These are phyloP conservation scores for Arthrobotrys pseudoclavata DNA, from an alignment of 2,329 filamentous ascomycete species.

Conservation along the genomic window DNA sequence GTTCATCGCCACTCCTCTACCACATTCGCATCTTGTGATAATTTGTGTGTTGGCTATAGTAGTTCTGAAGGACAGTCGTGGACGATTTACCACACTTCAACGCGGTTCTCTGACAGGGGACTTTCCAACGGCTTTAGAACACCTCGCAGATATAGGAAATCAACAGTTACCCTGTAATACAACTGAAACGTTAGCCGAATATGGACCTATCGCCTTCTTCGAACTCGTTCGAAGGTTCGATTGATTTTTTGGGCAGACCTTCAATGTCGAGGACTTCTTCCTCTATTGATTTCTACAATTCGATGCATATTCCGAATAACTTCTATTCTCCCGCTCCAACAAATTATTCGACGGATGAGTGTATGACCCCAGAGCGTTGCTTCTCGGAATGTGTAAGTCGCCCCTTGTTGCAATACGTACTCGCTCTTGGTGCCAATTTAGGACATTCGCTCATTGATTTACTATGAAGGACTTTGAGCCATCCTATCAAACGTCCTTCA, in stretches of 20 bases:
- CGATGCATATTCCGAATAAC: slow-evolving; percentile 31
- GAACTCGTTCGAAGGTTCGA: slow-evolving; percentile 43
- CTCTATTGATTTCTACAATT: slow-evolving; percentile 45
- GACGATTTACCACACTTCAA: slow-evolving; percentile 56
- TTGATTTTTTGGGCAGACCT: slow-evolving; percentile 55
- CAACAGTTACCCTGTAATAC: background rate
- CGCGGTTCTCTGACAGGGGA: slow-evolving; percentile 14
- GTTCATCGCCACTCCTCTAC: background rate
- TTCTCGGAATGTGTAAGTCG: slow-evolving; percentile 53
- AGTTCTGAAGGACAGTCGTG: background rate
- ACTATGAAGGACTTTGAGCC: slow-evolving; percentile 37
- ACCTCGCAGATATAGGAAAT: background rate
- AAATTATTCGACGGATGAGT: slow-evolving; percentile 52
- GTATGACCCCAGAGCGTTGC: slow-evolving; percentile 48
- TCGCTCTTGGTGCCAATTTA: background rate
- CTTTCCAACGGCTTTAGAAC: slow-evolving; percentile 1
- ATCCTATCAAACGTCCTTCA: slow-evolving; percentile 35
- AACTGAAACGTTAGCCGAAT: slow-evolving; percentile 22
- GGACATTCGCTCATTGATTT: slow-evolving; percentile 3
- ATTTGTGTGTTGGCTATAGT: slow-evolving; percentile 50
- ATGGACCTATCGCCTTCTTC: slow-evolving; percentile 35
- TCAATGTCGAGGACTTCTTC: slow-evolving; percentile 46
- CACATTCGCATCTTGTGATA: slow-evolving; percentile 32
- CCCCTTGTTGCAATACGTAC: background rate
- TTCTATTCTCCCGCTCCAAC: slow-evolving; percentile 56